A percentile compares a stretch with the other conserved stretches of the same genome.
Conservation (phyloP, 1,284 basidiomycete species). For the Coniophora puteana region DNA sequence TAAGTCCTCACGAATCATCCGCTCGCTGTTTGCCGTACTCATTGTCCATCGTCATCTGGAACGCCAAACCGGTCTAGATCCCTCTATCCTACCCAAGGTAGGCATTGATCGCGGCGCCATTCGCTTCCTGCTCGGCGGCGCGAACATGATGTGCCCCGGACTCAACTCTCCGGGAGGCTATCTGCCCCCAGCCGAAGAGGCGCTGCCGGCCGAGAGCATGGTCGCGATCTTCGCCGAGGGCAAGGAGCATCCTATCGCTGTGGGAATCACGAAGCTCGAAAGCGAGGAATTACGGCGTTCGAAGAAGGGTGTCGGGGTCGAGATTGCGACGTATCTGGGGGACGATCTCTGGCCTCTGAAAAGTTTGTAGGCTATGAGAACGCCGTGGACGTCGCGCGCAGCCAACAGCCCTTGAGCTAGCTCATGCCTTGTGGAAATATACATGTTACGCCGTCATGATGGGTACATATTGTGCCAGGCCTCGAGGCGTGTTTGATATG, state of each 20-base stretch:
- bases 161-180: slow-evolving; percentile 89
- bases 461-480: too few relatives aligned
- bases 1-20: slow-evolving; percentile 35
- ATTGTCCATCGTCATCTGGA: slow-evolving; percentile 1
- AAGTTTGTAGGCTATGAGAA: slow-evolving; percentile 68
- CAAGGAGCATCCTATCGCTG: slow-evolving; percentile 90
- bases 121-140: slow-evolving; percentile 91
- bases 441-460: too few relatives aligned
- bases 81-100: slow-evolving; percentile 84
- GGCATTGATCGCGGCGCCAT: slow-evolving; percentile 96
- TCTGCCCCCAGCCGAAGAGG: slow-evolving; percentile 74
- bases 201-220: slow-evolving; percentile 64
- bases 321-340: slow-evolving; percentile 82
- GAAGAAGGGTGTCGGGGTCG: slow-evolving; percentile 91
- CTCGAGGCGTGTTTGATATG: too few relatives aligned
- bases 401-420: too few relatives aligned
- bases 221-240: slow-evolving; percentile 94
- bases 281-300: slow-evolving; percentile 88
- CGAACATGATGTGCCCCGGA: slow-evolving; percentile 97
- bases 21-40: slow-evolving; percentile 2
- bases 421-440: too few relatives aligned
- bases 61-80: slow-evolving; percentile 45
- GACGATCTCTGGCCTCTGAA: slow-evolving; percentile 88
- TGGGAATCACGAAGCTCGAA: slow-evolving; percentile 81
- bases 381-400: too few relatives aligned